Conservation (phyloP, 2,329 filamentous ascomycete genomes). For the Arthrobotrys entomopaga region DNA sequence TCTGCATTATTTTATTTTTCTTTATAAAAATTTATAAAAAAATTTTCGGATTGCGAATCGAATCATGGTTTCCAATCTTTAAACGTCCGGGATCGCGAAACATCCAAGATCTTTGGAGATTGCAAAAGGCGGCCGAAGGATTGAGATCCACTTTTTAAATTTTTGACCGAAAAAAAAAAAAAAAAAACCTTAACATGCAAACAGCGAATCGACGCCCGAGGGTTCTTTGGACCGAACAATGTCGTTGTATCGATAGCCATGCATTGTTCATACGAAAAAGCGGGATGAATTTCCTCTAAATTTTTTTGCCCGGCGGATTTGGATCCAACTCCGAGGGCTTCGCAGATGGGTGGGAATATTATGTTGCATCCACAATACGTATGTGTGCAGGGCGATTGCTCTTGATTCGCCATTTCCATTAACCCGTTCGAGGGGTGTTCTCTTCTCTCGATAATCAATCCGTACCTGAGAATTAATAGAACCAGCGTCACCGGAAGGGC, state of each 20-base stretch:
- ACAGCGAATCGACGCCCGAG: neutral
- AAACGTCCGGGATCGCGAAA: too few species aligned
- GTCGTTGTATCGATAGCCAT: slow-evolving; percentile 49
- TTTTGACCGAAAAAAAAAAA: too few species aligned
- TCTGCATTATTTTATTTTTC: too few species aligned
- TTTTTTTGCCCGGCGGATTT: neutral
- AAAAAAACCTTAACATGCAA: too few species aligned
- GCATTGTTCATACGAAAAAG: slow-evolving; percentile 47
- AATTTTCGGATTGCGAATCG: too few species aligned
- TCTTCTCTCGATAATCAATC: neutral
- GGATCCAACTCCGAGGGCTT: neutral
- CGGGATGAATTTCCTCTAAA: slow-evolving; percentile 10
- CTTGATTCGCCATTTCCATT: too few species aligned
- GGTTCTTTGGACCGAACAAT: slow-evolving; percentile 24
- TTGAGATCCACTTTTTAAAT: too few species aligned
- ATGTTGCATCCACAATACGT: neutral
- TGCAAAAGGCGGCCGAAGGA: too few species aligned
- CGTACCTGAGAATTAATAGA: neutral
- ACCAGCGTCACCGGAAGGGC: slow-evolving; percentile 24
- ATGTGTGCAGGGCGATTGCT: too few species aligned
- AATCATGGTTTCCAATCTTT: too few species aligned
- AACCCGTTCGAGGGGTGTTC: neutral
- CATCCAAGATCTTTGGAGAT: too few species aligned
- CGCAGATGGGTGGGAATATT: neutral
- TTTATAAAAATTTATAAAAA: too few species aligned